Evolutionary conservation across 768 basidiomycete species (phyloP).

Genomic region (Amyloporia xantha): DNA sequence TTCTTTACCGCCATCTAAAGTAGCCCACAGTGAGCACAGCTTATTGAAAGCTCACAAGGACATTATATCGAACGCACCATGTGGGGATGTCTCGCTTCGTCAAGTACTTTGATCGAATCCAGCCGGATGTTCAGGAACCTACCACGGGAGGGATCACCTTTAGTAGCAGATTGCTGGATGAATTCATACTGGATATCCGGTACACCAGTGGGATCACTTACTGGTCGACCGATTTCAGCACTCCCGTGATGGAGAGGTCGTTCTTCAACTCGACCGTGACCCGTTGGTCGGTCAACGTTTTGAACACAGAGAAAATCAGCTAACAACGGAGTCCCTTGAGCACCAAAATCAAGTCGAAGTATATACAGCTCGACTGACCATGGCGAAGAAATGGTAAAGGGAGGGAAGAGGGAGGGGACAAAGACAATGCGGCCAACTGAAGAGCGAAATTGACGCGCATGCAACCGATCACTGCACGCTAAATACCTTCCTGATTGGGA

Average conservation of each 20-base stretch:
- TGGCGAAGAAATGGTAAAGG: no score
- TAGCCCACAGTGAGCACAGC: not conserved
- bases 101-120: slow-evolving; percentile 87
- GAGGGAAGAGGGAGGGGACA: no score
- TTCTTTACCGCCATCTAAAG: slow-evolving; percentile 97
- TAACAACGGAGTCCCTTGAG: slow-evolving; percentile 20
- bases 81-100: slow-evolving; percentile 92
- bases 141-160: not conserved
- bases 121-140: slow-evolving; percentile 95
- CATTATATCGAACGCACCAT: slow-evolving; percentile 59
- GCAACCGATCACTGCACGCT: no score
- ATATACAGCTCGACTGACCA: not conserved
- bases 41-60: no score
- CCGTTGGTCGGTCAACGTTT: slow-evolving; percentile 94
- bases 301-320: slow-evolving; percentile 98
- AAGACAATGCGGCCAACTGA: no score
- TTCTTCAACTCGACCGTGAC: slow-evolving; percentile 99
- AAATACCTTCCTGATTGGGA: no score
- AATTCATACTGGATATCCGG: not conserved
- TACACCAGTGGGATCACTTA: slow-evolving; percentile 31
- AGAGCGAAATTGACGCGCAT: no score
- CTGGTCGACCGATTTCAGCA: slow-evolving; percentile 98
- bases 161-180: not conserved
- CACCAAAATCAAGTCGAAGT: not conserved
- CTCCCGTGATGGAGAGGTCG: slow-evolving; percentile 93